Evolutionary conservation across 2,329 filamentous ascomycete species (phyloP), one percentile per base, ranked within the genome.

Genomic region (Alternaria viburni): DNA sequence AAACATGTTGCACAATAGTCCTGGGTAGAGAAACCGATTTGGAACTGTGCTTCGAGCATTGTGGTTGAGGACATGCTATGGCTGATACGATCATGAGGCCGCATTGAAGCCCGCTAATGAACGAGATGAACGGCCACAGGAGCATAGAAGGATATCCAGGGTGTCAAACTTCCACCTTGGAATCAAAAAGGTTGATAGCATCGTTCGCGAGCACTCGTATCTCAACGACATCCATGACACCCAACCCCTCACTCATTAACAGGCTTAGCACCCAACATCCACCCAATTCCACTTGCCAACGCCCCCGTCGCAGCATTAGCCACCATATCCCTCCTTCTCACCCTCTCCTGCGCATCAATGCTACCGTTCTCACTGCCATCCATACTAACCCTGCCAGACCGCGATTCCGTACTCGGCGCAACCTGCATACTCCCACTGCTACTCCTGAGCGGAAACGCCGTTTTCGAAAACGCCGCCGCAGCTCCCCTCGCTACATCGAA

Each of bases 301-400:
- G 86, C 87, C 6, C 87, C 87, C 12, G 86, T 89, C 6, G 89
- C 88, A 77, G 88, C 88, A 78, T 84, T 89, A 62, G 87, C 87
- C 51, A 90, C 87, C 80, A 89, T 90, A 76, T 95, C 92, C 69
- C 92, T 86, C 82, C 90, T 94, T 70, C 92, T 86, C 41, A 87
- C 83, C 60, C 84, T 80, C 52, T 77, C 78, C 11, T 70, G 64
- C 4, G 62, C 71, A 30, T 68, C 69, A 19, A 80, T 63, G 67
- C 80, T 73, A 56, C 78, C 77, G 67, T 68, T 76, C 28, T 81
- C 81, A 66, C 83, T 79, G 30, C 67, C 45, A 45, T 76, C 73
- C 62, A 76, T 65, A 15, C 77, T 79, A 15, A 60, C 70, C 43
- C 73, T 71, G 1, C 72, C 61, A 6, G 64, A 64, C 41, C 69